These are phyloP conservation scores for Grosmannia clavigera DNA, from an alignment of 2,329 filamentous ascomycete species.

Conservation along the genomic window DNA sequence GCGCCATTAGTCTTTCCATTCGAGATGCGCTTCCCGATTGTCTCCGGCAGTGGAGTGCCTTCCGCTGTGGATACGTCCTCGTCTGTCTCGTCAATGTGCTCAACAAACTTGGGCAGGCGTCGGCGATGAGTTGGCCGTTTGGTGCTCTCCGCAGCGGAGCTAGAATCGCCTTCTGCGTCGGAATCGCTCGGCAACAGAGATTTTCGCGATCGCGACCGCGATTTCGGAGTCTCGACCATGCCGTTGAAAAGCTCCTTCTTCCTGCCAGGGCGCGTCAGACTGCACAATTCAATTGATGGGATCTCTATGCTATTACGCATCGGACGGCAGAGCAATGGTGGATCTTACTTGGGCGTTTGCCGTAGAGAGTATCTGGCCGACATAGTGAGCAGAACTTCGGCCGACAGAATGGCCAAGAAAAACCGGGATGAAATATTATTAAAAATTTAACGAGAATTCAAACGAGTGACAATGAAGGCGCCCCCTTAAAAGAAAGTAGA, in stretches of 20 bases:
- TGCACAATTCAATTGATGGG: not conserved
- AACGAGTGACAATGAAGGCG: not conserved
- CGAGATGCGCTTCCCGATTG: not conserved
- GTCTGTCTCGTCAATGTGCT: constrained; percentile 36
- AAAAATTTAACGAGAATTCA: not conserved
- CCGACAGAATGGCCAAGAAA: not conserved
- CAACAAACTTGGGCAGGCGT: constrained; percentile 36
- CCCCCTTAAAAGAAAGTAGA: not conserved
- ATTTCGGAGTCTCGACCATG: constrained; percentile 46
- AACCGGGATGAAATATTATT: not conserved
- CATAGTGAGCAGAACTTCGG: constrained; percentile 11
- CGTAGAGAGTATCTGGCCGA: constrained; percentile 20
- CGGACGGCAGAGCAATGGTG: not conserved
- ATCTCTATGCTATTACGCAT: not conserved
- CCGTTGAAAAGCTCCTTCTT: constrained; percentile 51
- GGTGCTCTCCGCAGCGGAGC: constrained; percentile 30
- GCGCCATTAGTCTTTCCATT: constrained; percentile 3
- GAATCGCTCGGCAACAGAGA: constrained; percentile 29
- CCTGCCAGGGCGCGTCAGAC: constrained; percentile 20
- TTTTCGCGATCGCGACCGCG: constrained; percentile 36
- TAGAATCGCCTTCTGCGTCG: constrained; percentile 37
- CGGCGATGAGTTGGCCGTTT: constrained; percentile 23
- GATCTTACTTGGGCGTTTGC: constrained; percentile 20
- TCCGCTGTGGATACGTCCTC: constrained; percentile 12
- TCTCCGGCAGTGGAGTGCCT: not conserved